Evolutionary conservation across 2,329 filamentous ascomycete species (phyloP).

Genomic region (Pseudocercospora vitis): DNA sequence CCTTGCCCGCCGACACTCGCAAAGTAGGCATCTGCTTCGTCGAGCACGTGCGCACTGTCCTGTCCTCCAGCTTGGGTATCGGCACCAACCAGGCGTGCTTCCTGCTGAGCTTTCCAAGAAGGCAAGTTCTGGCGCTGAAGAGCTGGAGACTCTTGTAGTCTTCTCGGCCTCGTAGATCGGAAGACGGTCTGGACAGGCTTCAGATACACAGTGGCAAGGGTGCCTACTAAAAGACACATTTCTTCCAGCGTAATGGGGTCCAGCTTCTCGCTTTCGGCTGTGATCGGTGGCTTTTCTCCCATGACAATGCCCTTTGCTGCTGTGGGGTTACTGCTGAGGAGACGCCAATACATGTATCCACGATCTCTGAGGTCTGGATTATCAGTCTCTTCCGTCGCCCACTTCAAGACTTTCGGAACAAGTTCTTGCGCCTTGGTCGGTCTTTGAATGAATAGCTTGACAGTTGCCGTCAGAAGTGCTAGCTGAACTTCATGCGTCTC

Average conservation of each 20-base stretch:
- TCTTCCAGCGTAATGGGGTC: slow-evolving; percentile 91
- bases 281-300: slow-evolving; percentile 96
- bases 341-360: slow-evolving; percentile 99
- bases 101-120: slow-evolving; percentile 50
- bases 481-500: slow-evolving; percentile 95
- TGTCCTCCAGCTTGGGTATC: slow-evolving; percentile 24
- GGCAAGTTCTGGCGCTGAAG: slow-evolving; percentile 72
- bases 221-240: slow-evolving; percentile 95
- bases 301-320: slow-evolving; percentile 87
- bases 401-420: slow-evolving; percentile 92
- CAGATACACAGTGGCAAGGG: slow-evolving; percentile 92
- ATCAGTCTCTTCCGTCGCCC: slow-evolving; percentile 99
- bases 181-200: slow-evolving; percentile 98
- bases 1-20: slow-evolving; percentile 69
- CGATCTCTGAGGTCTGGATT: slow-evolving; percentile 94
- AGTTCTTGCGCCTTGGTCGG: slow-evolving; percentile 92
- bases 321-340: slow-evolving; percentile 87
- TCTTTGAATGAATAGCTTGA: slow-evolving; percentile 96
- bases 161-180: slow-evolving; percentile 77
- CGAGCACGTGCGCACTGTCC: slow-evolving; percentile 47
- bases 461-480: slow-evolving; percentile 88
- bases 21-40: slow-evolving; percentile 88
- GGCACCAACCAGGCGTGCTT: slow-evolving; percentile 30
- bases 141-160: slow-evolving; percentile 78
- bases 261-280: slow-evolving; percentile 90